Base-by-base conservation (phyloP, 192 early-diverging fungal species). In the Dispira simplex region DNA sequence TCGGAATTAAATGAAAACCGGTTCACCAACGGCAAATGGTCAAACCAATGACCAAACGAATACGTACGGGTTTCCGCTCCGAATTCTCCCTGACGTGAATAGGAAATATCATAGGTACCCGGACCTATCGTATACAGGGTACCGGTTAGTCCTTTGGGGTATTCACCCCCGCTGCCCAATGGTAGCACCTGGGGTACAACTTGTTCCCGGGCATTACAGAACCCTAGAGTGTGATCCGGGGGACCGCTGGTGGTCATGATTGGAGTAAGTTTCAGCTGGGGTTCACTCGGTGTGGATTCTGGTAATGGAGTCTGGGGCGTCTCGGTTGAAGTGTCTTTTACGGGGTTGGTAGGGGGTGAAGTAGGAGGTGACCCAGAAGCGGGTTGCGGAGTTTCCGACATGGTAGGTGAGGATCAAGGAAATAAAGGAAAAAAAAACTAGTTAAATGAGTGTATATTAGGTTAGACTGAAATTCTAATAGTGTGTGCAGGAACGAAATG, bases 41-140 rank as follows among this genome's bases (percentile, higher is more conserved):
- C 87, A 73, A 89, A 81, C 73, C 83, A 81, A 65, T 87, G 83
- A 13, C 81, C 84, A 59, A 85, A 87, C 3, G 73, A 70, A 59
- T 83, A 89, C 21, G 72, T 76, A 10, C 76, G 76, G n/a, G 85
- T 87, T 10, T 77, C 84, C 62, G 78, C 83, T 73, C 87, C 80
- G 11, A 77, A 69, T 46, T 82, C 76, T 8, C 84, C 80, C 53
- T 82, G 73, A 43, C 81, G 77, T 18, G 75, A 79, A 46, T 85
- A 87, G 46, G 74, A 81, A 55, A 87, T 68, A 55, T 87, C 87
- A 60, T 81, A 79, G 9, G 71, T 77, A 21, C 84, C 87, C 11
- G 85, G 85, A 1, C 83, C 85, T 16, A 89, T 66, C 25, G 82
- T 77, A 39, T 79, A 87, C 43, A 83, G 72, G 65, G 82, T 84